These are phyloP conservation scores for Pichia deserticola DNA, from an alignment of 805 yeast genomes.

Conservation along the genomic window DNA sequence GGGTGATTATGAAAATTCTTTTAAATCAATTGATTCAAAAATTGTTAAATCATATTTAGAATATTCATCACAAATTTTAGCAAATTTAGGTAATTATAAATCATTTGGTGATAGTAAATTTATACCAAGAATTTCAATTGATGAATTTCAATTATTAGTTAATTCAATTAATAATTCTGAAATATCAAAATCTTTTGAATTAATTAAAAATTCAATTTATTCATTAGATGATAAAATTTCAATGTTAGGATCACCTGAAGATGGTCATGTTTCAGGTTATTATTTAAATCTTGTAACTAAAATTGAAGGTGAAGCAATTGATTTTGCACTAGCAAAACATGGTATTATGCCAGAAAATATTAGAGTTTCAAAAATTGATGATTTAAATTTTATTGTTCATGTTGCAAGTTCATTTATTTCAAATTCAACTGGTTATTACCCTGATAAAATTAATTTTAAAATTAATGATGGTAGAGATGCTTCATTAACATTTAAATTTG, in stretches of 20 bases:
- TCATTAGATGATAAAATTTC: slow-evolving; percentile 39
- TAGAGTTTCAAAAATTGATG: slow-evolving; percentile 52
- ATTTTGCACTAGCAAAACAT: slow-evolving; percentile 52
- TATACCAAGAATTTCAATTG: slow-evolving; percentile 52
- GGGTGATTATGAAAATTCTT: slow-evolving; percentile 34
- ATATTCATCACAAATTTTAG: slow-evolving; percentile 67
- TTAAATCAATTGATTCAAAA: slow-evolving; percentile 27
- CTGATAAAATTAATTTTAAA: slow-evolving; percentile 33
- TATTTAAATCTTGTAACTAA: slow-evolving; percentile 52
- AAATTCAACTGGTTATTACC: slow-evolving; percentile 52
- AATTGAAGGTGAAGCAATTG: slow-evolving; percentile 58
- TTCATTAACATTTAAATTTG: slow-evolving; percentile 52
- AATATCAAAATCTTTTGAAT: slow-evolving; percentile 31
- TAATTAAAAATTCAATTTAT: slow-evolving; percentile 45
- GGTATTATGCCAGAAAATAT: slow-evolving; percentile 76
- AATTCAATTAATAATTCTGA: slow-evolving; percentile 31
- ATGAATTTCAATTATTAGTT: slow-evolving; percentile 44
- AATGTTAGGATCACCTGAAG: slow-evolving; percentile 70
- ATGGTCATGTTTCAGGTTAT: slow-evolving; percentile 70
- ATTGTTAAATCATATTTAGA: slow-evolving; percentile 47
- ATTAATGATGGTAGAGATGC: slow-evolving; percentile 34
- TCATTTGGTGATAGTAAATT: slow-evolving; percentile 87
- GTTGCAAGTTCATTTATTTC: slow-evolving; percentile 58
- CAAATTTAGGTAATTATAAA: slow-evolving; percentile 73
- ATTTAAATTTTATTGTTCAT: slow-evolving; percentile 44